Base-by-base conservation (phyloP, 176 grass and related monocot species). In the Carex scoparia region DNA sequence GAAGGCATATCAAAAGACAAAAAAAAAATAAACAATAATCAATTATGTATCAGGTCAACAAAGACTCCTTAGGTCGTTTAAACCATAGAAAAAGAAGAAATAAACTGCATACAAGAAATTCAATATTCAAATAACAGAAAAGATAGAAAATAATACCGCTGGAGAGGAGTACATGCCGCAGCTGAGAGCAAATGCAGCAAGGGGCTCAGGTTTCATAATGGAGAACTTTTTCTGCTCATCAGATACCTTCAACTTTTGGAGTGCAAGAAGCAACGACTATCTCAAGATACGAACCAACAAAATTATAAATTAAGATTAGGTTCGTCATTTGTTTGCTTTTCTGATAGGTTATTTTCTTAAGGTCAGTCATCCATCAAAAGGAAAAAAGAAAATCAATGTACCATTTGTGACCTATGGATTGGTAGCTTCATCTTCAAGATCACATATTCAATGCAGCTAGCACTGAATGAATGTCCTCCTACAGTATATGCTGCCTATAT, bases 341-440 rank as follows among this genome's bases (percentile, higher is more conserved):
- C 51, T 80, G 35, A 19, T 80, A 23, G 5, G 65, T 32, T 74
- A 42, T 40, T 69, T 35, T 49, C 7, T 53, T 3, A 51, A 74
- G 48, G 48, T 51, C 11, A 51, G 44, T 53, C 18, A 74, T 74
- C 10, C n/a, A 69, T 65, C 12, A 27, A 83, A 69, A 35, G 30
- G 5, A 28, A n/a, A 56, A 74, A 71, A 56, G 4, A 19, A 42
- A 80, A 73, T 40, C 33, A 13, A 6, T 76, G 79, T 92, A 98
- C 95, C 91, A 92, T 94, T 77, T 98, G 95, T 57, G 95, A 92
- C 55, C 93, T 94, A 51, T 98, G 91, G 71, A 79, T 90, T 37
- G 92, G 92, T 42, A 89, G 91, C 40, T 93, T 98, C 91, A 92
- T 94, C 89, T 98, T 98, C 83, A 98, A 81, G 53, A 98, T 92